Base-by-base conservation (phyloP, 2,329 filamentous ascomycete genomes). In the Fusarium sp. region DNA sequence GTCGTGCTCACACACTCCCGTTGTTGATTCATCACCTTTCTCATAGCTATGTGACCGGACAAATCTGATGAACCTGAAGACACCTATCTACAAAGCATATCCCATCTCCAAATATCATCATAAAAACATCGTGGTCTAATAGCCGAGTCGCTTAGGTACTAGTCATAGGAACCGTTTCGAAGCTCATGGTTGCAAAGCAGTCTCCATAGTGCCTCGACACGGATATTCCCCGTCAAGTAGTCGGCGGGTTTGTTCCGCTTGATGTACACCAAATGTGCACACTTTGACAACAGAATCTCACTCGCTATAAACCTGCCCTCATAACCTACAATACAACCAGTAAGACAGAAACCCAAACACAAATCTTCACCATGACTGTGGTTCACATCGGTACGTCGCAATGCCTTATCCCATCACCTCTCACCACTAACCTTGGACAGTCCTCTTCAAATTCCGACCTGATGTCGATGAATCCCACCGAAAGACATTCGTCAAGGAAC, bases 371-470 rank as follows among this genome's bases (percentile, higher is more conserved):
- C 35, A 83, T 83, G 80, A 82, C 80, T 24, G 74, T 83, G 46
- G 66, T 83, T 64, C 81, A 83, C 14, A 81, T 83, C 24, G 81
- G 81, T 82, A 35, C 31, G 77, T 64, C 14, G 9, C 0, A 2
- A 10, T 10, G 2, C 1, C 12, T 5, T 5, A 3, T 17, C 24
- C 10, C 11, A 7, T 29, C 20, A 10, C 5, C 36, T 24, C 36
- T 31, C 20, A 12, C 66, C 12, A 62, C 6, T 2, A 35, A 53
- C 44, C 24, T 10, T 8, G 1, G 3, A 6, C 53, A 88, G 86
- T 88, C 0, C 77, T 88, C 9, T 88, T 88, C 78, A 87, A 87
- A 70, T 88, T 88, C 72, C 81, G 80, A 11, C 42, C 81, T 2
- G 83, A 85, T 22, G 81, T 87, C 12, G 77, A 81, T 2, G 65